Base-by-base conservation (phyloP, 805 yeast species). In the Pichia gijzeniarum region DNA sequence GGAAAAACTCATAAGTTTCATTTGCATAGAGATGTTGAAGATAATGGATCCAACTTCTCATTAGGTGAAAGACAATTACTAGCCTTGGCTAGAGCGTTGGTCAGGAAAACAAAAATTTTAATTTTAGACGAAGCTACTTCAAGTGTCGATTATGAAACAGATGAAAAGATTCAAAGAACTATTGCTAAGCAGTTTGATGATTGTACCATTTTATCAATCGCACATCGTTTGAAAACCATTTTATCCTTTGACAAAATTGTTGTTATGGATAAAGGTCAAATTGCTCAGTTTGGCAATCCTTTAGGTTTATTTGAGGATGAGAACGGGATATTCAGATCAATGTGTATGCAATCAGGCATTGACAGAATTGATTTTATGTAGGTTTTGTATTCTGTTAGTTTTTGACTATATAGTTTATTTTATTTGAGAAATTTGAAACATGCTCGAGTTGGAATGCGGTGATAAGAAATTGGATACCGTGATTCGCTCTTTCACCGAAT, bases 51-150 rank as follows among this genome's bases (percentile, higher is more conserved):
- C 12, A 84, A 84, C 53, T 81, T 80, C 52, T 80, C 87, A 2
- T 65, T 80, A 3, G 90, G 90, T 43, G 88, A 83, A 58, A 73
- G 82, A 48, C 90, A 83, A 60, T 55, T 83, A 49, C 61, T 84
- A 45, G 83, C 87, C 1, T 66, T 84, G 40, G 81, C 89, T 1
- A 69, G 91, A 49, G 89, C 90, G 0, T 63, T 84, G 38, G 85
- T 82, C 20, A 72, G 86, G 48, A 71, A 72, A 35, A 65, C 83
- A 12, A 77, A 72, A 55, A 76, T 83, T 42, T 61, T 83, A 43
- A 74, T 84, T 40, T 59, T 84, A 50, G 91, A 83, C 60, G 91
- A 83, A 61, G 90, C 90, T 3, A 84, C 91, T 0, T 80, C 88
- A 1, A 74, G 80, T 34, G 90, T 84, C 17, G 90, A 84, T 59